Conservation (phyloP, 129 eudicot genomes). For the Rutidosis leptorrhynchoides region DNA sequence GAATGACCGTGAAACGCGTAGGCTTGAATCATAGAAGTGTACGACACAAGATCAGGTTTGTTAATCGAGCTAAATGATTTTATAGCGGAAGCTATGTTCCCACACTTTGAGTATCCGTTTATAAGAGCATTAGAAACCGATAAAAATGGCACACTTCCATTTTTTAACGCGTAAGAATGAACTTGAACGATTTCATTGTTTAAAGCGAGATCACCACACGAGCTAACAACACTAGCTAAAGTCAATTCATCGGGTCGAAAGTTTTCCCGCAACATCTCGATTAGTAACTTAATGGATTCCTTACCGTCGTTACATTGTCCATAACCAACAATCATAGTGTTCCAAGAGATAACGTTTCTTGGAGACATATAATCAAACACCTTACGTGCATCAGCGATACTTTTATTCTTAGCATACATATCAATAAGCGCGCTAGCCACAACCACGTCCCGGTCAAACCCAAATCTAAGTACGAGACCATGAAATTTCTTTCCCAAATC, state of each 20-base stretch:
- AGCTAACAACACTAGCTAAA: slow-evolving; percentile 55
- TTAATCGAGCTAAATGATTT: slow-evolving; percentile 37
- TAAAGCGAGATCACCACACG: slow-evolving; percentile 48
- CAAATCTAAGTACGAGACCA: slow-evolving; percentile 33
- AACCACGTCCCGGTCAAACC: slow-evolving; percentile 51
- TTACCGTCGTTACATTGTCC: slow-evolving; percentile 40
- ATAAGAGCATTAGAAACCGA: slow-evolving; percentile 51
- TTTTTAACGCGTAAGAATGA: slow-evolving; percentile 44
- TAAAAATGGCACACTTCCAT: slow-evolving; percentile 29
- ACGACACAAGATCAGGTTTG: slow-evolving; percentile 52
- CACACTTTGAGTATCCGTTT: slow-evolving; percentile 51
- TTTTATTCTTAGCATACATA: slow-evolving; percentile 53
- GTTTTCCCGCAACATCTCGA: slow-evolving; percentile 38
- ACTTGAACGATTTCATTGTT: slow-evolving; percentile 33
- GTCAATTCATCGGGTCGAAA: slow-evolving; percentile 56
- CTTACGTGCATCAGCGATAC: slow-evolving; percentile 41
- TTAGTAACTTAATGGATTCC: slow-evolving; percentile 45
- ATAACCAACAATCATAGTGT: slow-evolving; percentile 66
- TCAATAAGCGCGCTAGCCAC: slow-evolving; percentile 54
- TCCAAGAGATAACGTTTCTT: slow-evolving; percentile 59
- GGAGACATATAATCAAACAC: slow-evolving; percentile 48
- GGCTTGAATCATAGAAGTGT: slow-evolving; percentile 56
- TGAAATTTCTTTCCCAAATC: slow-evolving; percentile 51
- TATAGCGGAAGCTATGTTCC: slow-evolving; percentile 38
- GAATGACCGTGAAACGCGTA: slow-evolving; percentile 57